Percentiles rank a stretch among this genome's conserved stretches.
Evolutionary conservation across 208 protist species (phyloP).

Genomic region (Acanthamoeba triangularis): DNA sequence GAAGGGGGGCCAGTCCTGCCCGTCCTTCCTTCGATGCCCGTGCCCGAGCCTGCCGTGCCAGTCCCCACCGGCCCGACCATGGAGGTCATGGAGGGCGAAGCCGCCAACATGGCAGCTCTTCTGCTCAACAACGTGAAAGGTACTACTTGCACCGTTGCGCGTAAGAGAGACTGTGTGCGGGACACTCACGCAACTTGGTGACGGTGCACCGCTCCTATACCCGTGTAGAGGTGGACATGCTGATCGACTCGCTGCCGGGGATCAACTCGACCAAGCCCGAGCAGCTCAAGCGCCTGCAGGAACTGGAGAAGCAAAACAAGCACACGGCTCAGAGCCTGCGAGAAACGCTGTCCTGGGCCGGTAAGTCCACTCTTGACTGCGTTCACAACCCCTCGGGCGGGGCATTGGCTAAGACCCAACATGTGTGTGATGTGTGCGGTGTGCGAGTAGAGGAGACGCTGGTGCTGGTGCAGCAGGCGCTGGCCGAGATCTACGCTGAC

Average conservation of each 20-base stretch:
- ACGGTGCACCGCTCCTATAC: too few relatives aligned
- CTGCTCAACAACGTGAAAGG: conserved; percentile 11
- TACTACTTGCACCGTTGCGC: background rate
- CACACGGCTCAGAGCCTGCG: background rate
- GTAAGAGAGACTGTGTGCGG: too few relatives aligned
- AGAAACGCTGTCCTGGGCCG: conserved; percentile 35
- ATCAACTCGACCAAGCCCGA: conserved; percentile 68
- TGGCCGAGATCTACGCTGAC: conserved; percentile 38
- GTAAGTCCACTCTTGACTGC: background rate
- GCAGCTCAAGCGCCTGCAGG: conserved; percentile 19
- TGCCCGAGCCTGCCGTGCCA: background rate
- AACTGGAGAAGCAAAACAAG: conserved; percentile 65
- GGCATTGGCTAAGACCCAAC: too few relatives aligned
- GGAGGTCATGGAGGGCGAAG: conserved; percentile 4
- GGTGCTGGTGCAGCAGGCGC: conserved; percentile 20
- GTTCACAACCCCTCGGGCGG: too few relatives aligned
- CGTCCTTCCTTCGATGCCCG: background rate
- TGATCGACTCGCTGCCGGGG: conserved; percentile 65
- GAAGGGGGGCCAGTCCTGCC: background rate
- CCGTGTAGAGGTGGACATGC: background rate
- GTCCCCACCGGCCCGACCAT: conserved; percentile 37
- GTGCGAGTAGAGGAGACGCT: background rate
- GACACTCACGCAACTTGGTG: too few relatives aligned
- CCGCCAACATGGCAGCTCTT: background rate
- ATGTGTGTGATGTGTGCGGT: background rate